These are phyloP conservation scores for Botryotinia narcissicola DNA, from an alignment of 2,329 filamentous ascomycete species.

Conservation along the genomic window DNA sequence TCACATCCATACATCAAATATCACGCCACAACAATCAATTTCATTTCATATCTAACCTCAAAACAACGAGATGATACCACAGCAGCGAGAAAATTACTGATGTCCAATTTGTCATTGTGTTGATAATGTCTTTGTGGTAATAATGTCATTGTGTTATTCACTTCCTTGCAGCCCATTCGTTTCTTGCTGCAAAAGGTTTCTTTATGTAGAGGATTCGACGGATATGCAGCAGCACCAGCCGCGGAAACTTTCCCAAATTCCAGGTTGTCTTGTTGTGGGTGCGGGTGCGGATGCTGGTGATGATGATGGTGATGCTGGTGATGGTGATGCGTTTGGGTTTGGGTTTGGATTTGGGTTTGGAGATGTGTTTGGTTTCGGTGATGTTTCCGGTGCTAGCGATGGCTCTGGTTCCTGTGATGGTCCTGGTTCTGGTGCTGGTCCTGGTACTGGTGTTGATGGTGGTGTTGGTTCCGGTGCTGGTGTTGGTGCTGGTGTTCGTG, in stretches of 20 bases:
- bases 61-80: not conserved
- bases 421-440: too few species aligned
- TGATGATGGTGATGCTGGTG: too few species aligned
- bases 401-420: too few species aligned
- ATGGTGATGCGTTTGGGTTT: too few species aligned
- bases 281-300: too few species aligned
- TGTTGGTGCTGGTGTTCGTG: not conserved
- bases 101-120: not conserved
- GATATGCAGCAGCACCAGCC: not conserved
- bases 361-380: too few species aligned
- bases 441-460: too few species aligned
- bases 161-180: not conserved
- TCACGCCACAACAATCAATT: rapidly evolving
- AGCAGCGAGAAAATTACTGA: too few species aligned
- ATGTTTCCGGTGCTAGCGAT: too few species aligned
- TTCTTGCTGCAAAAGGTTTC: not conserved
- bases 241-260: not conserved
- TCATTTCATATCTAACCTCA: not conserved
- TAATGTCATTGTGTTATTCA: too few species aligned
- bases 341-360: too few species aligned
- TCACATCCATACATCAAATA: rapidly evolving
- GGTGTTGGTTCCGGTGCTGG: not conserved
- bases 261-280: rapidly evolving
- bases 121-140: too few species aligned
- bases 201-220: not conserved